A percentile compares a stretch with the other conserved stretches of the same genome.
phyloP scores from a whole-genome alignment of 2,329 filamentous ascomycete species.

The Arthrobotrys iridis region DNA sequence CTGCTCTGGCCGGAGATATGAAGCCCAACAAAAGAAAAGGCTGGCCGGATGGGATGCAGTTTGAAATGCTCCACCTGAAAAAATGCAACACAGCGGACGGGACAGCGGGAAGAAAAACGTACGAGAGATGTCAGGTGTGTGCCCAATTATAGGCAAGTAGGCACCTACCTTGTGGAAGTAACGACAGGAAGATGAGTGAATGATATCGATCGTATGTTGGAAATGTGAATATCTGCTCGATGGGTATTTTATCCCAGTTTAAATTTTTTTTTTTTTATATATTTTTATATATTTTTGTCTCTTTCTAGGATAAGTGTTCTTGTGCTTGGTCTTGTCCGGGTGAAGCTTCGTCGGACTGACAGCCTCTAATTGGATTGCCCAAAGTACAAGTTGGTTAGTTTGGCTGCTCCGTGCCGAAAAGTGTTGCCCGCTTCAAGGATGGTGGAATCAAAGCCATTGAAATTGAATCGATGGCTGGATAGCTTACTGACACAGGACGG shows the following conservation, averaged over 20 bases:
- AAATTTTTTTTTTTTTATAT: constrained; percentile 5
- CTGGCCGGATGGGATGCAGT: background rate
- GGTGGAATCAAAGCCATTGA: constrained; percentile 2
- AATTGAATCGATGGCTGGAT: background rate
- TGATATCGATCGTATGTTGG: no score
- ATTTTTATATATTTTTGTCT: background rate
- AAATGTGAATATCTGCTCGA: background rate
- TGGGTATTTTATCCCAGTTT: background rate
- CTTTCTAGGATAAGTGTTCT: constrained; percentile 49
- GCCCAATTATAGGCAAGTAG: no score
- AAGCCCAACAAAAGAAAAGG: constrained; percentile 30
- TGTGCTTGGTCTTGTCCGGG: constrained; percentile 4
- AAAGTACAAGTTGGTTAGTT: constrained; percentile 33
- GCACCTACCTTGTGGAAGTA: no score
- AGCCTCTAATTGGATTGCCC: constrained; percentile 37
- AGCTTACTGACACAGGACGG: background rate
- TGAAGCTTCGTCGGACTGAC: constrained; percentile 39
- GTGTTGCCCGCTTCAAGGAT: constrained; percentile 24
- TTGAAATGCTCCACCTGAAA: background rate
- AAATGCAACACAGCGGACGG: constrained; percentile 49
- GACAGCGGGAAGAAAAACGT: constrained; percentile 31
- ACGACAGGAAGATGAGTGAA: constrained; percentile 36
- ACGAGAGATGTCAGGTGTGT: constrained; percentile 6
- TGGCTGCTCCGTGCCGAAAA: background rate
- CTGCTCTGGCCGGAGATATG: background rate